Evolutionary conservation across 2,329 filamentous ascomycete genomes (phyloP), one percentile per base, ranked within the genome.

Genomic region (Pseudogymnoascus sp.): DNA sequence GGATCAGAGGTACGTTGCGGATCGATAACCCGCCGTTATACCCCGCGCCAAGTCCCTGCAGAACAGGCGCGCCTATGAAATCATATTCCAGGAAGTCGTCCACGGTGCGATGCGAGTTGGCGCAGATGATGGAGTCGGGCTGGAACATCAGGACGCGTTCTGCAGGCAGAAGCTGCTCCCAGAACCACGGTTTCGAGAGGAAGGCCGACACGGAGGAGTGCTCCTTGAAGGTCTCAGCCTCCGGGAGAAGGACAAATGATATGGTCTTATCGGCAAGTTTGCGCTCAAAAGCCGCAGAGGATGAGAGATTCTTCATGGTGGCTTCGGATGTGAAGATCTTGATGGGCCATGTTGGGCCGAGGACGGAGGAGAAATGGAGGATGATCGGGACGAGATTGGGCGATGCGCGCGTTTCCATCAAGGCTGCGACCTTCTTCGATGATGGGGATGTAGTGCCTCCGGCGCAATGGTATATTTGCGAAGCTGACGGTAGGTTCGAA

Each of bases 291-390:
- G 74, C 63, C 1, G 72, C 69, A 3, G 72, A 73, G 64, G 64
- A 30, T 66, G 61, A 21, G 58, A 60, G 28, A 37, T 57, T 35
- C 15, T 7, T 23, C 15, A 57, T 37, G 41, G 23, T 19, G 3
- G 28, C 38, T n/a, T 48, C 19, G 21, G 5, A 67, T 65, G 76
- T 77, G 63, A 74, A 75, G 39, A 77, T 71, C 19, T 77, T 68
- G 37, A 78, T 71, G 3, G 75, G 75, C 75, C 76, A 78, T 8
- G 64, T 63, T 8, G 75, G 74, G 0, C 75, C 76, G 3, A 78
- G 72, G 9, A 75, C 71, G 39, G 66, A 67, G 37, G 69, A 65
- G 62, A 73, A 75, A 59, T 75, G 73, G 12, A 75, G 65, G 37
- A 75, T 69, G n/a, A 74, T 63, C 7, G 73, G 73, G 28, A 75